Base-by-base conservation (phyloP, 345 rosid genomes). In the Citrus hindsii region DNA sequence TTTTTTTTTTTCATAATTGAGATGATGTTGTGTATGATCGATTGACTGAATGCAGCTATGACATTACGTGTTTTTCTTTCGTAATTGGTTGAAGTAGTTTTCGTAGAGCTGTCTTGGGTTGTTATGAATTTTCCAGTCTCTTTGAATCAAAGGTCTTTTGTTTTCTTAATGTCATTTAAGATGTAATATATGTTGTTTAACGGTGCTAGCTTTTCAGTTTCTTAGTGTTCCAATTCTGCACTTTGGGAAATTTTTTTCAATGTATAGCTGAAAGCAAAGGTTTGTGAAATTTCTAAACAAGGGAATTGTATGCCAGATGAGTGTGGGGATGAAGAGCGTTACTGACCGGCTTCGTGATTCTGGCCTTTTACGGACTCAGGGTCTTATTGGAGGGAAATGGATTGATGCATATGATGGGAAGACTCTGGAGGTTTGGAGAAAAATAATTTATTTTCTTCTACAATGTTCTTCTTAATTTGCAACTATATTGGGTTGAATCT, bases 311-410 rank as follows among this genome's bases (percentile, higher is more conserved):
- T 75, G 48, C 75, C 86, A 95, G 98, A 85, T 92, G 81, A 90
- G 93, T 76, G 85, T 79, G 86, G 89, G 84, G 35, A 77, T 90
- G 28, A 78, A 69, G 71, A 87, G 85, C 78, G 76, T 89, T 74
- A 84, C 85, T 7, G 81, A 77, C 24, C 79, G 74, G 82, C 91
- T 91, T 22, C 87, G 76, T 51, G 81, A 63, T 61, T 87, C 91
- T 2, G 91, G 95, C 65, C 82, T 96, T 19, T 80, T 94, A 27
- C 87, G 85, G 67, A 90, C 85, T 27, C 93, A 88, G 81, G 98
- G 95, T 37, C 89, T 96, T 7, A 89, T 96, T 42, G 98, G 94
- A 76, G 98, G 95, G 37, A 92, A 91, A 62, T 96, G 99, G 99
- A 76, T 80, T 67, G 91, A 91, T 84, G 91, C 98, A 5, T 81